These are phyloP conservation scores for Meyerozyma sp. DNA, from an alignment of 1,139 yeast genomes.

Conservation along the genomic window DNA sequence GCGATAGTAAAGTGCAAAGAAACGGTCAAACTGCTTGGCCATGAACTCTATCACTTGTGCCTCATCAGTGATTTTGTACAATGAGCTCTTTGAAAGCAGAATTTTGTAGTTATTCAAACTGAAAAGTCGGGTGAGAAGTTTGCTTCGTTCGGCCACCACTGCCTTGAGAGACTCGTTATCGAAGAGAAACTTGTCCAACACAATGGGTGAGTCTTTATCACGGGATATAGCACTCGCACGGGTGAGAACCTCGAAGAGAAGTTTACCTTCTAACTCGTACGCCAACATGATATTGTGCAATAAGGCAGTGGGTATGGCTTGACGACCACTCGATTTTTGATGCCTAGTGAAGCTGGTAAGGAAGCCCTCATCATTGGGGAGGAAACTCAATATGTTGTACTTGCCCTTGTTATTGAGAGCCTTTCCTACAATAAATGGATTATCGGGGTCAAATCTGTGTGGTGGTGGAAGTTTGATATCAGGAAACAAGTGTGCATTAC, in stretches of 20 bases:
- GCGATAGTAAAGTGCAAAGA: constrained; percentile 1
- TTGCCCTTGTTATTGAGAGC: neutral
- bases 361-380: neutral
- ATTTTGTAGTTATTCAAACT: neutral
- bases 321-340: neutral
- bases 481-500: neutral
- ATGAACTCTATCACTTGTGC: neutral
- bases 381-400: neutral
- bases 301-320: neutral
- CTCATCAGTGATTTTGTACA: neutral
- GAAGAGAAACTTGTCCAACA: neutral
- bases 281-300: neutral
- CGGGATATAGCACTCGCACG: neutral
- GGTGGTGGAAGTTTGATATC: constrained; percentile 1
- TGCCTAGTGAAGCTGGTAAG: neutral
- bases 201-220: neutral
- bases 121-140: neutral
- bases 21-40: neutral
- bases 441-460: neutral
- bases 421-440: neutral
- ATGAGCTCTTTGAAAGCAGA: neutral
- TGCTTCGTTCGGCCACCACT: neutral
- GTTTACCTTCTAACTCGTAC: neutral
- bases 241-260: neutral
- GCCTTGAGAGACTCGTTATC: neutral